A percentile compares a stretch with the other conserved stretches of the same genome.
phyloP scores from a whole-genome alignment of 2,329 filamentous ascomycete genomes.

The Diaporthe caulivora region DNA sequence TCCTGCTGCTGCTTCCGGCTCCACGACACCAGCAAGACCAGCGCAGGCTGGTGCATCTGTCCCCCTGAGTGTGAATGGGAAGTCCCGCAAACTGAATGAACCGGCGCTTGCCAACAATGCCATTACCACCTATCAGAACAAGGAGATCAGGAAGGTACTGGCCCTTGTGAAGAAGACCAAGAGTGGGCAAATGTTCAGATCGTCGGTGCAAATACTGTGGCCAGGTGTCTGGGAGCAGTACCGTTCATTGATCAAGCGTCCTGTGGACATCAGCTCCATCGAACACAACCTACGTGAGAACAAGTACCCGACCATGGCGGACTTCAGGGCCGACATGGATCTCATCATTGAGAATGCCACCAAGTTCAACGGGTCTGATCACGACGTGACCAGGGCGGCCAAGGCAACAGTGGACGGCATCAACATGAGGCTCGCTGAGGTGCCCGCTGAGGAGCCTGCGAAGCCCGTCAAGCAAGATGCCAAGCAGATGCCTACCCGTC shows the following conservation, averaged over 20 bases:
- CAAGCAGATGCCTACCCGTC: slow-evolving; percentile 60
- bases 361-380: slow-evolving; percentile 84
- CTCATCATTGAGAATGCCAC: slow-evolving; percentile 84
- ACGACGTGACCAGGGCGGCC: slow-evolving; percentile 75
- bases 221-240: slow-evolving; percentile 82
- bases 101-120: slow-evolving; percentile 57
- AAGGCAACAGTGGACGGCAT: slow-evolving; percentile 68
- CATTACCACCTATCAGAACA: slow-evolving; percentile 71
- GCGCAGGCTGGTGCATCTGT: slow-evolving; percentile 45
- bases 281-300: slow-evolving; percentile 82
- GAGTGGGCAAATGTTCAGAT: slow-evolving; percentile 79
- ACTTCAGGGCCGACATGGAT: slow-evolving; percentile 80
- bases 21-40: slow-evolving; percentile 44
- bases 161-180: slow-evolving; percentile 89
- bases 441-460: slow-evolving; percentile 66
- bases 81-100: slow-evolving; percentile 56
- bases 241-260: slow-evolving; percentile 64
- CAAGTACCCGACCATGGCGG: slow-evolving; percentile 76
- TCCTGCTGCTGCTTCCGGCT: slow-evolving; percentile 46
- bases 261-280: slow-evolving; percentile 87
- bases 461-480: slow-evolving; percentile 73
- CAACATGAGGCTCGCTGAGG: slow-evolving; percentile 58
- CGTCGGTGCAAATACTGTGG: slow-evolving; percentile 82
- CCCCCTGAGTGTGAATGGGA: slow-evolving; percentile 45
- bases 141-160: slow-evolving; percentile 74